Conservation (phyloP, 306 rosid species). For the Luffa acutangula region DNA sequence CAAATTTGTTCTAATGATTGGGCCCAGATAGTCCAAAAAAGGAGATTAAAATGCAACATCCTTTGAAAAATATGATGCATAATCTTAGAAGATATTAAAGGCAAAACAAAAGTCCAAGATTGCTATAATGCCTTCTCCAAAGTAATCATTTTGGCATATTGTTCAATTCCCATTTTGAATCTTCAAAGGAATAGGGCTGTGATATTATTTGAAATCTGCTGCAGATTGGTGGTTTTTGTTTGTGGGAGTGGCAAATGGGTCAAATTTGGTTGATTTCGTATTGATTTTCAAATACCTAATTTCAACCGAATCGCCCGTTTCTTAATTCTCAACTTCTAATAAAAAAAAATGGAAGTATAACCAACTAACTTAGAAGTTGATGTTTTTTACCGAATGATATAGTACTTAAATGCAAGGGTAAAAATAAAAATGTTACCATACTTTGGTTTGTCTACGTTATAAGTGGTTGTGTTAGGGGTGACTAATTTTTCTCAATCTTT, state of each 20-base stretch:
- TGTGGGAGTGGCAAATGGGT: not conserved
- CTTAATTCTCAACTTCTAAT: not conserved
- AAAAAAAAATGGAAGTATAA: not conserved
- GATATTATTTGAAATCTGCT: not conserved
- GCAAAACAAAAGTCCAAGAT: not conserved
- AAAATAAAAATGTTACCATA: not conserved
- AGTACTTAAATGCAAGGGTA: not conserved
- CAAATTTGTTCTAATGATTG: not conserved
- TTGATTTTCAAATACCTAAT: not conserved
- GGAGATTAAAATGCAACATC: not conserved
- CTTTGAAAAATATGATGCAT: not conserved
- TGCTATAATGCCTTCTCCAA: not conserved
- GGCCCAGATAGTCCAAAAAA: not conserved
- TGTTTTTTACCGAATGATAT: not conserved
- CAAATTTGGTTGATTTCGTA: not conserved
- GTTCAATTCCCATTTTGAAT: conserved; percentile 5
- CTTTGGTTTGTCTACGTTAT: too few relatives aligned
- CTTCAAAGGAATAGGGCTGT: not conserved
- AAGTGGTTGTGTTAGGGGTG: not conserved
- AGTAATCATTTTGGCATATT: conserved; percentile 1
- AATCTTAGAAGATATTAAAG: not conserved
- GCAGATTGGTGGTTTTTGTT: not conserved
- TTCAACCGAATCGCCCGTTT: not conserved
- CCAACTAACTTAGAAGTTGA: not conserved
- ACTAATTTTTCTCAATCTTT: not conserved